Base-by-base conservation (phyloP, 1,284 basidiomycete species). In the Rhodotorula sp. region DNA sequence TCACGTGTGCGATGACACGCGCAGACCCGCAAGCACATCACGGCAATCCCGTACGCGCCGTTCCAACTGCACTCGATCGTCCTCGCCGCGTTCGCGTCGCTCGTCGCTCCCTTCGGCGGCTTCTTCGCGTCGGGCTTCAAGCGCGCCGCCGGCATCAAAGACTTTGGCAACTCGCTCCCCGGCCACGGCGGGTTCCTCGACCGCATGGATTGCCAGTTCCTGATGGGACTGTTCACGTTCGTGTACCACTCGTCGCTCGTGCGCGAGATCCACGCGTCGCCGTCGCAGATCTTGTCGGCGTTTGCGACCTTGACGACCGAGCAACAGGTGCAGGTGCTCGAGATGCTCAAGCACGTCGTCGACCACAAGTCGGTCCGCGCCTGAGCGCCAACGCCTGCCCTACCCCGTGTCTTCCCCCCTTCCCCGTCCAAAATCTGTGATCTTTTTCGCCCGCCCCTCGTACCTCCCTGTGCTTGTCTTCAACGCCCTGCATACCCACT, bases 111-210 rank as follows among this genome's bases (percentile, higher is more conserved):
- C 0, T 99, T 99, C 79, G 97, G 97, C 46, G 97, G 97, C 10
- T 99, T 99, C 87, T 99, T 99, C 82, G 97, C 97, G 1, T 96
- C 93, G 51, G 97, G 97, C 8, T 99, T 99, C 86, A 99, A 99
- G 84, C 90, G 97, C 60, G 97, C 96, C 0, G 97, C 97, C 83
- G 88, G 94, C 79, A 93, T 99, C 86, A 99, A 99, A 63, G 96
- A 99, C 83, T 99, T 99, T 82, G 97, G 96, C 1, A 89, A 97
- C 81, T 94, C 91, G 77, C 99, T 99, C 78, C 97, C 97, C 2
- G 97, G 97, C 31, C 97, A 99, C 81, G 97, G 97, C 59, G 97
- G 57, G 43, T 58, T 99, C 91, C 99, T 97, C 1, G 97, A 99
- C 82, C 89, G 97, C 57, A 98, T 99, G 92, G 97, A 99, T 82